phyloP scores from a whole-genome alignment of 805 yeast species.

The Wickerhamiella slavikovae region DNA sequence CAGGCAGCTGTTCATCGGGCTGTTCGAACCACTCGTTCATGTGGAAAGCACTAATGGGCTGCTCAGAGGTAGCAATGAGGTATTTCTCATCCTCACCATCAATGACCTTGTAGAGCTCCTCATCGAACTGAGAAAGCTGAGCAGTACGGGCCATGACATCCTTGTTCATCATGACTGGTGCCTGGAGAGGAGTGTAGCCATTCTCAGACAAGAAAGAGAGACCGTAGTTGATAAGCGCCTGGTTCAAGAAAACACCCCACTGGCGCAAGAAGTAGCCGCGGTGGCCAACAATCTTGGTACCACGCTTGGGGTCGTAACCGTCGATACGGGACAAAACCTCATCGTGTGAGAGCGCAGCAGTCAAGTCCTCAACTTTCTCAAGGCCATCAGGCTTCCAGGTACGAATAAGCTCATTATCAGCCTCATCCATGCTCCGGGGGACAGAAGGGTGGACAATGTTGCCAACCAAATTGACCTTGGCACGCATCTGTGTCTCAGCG shows the following conservation, averaged over 20 bases:
- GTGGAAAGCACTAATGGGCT: conserved; percentile 96
- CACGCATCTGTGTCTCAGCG: conserved; percentile 54
- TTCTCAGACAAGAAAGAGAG: conserved; percentile 58
- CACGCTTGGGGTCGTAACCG: conserved; percentile 98
- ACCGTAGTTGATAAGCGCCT: conserved; percentile 94
- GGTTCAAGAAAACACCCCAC: conserved; percentile 92
- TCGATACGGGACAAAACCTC: conserved; percentile 85
- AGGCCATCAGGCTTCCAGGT: conserved; percentile 70
- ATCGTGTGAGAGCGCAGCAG: conserved; percentile 84
- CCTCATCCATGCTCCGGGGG: conserved; percentile 75
- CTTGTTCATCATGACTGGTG: conserved; percentile 99
- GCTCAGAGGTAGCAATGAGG: conserved; percentile 95
- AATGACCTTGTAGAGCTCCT: conserved; percentile 87
- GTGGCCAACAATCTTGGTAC: conserved; percentile 93
- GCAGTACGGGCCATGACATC: conserved; percentile 99
- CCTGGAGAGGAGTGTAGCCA: conserved; percentile 80
- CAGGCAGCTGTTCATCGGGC: conserved; percentile 90
- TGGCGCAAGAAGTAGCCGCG: conserved; percentile 93
- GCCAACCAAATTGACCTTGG: conserved; percentile 78
- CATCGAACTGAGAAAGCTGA: conserved; percentile 92
- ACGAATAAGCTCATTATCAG: conserved; percentile 67
- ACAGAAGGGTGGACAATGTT: conserved; percentile 88
- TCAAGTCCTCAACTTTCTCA: conserved; percentile 41
- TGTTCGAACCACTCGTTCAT: conserved; percentile 96
- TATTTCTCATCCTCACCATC: conserved; percentile 98